Evolutionary conservation across 2,329 filamentous ascomycete genomes (phyloP).

Genomic region (Diaporthe humulicola): DNA sequence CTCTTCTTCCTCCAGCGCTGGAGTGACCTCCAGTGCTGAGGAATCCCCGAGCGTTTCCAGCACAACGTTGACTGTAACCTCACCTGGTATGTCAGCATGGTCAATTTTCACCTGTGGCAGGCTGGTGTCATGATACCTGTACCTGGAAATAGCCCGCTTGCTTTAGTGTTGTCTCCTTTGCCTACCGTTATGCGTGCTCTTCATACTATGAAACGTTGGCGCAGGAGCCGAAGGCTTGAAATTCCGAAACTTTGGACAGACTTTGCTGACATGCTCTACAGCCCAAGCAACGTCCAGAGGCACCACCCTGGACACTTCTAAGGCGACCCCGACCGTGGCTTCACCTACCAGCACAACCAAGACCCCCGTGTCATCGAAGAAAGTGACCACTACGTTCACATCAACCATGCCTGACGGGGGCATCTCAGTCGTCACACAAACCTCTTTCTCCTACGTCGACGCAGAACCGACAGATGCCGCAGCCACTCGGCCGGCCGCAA

Average conservation of each 20-base stretch:
- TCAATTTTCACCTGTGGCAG: not conserved
- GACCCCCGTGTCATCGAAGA: constrained; percentile 48
- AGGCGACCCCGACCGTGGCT: constrained; percentile 18
- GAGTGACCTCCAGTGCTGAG: constrained; percentile 6
- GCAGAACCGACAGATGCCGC: constrained; percentile 48
- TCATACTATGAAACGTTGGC: not conserved
- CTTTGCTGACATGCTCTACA: constrained; percentile 1
- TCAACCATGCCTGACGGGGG: constrained; percentile 60
- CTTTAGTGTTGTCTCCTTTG: not conserved
- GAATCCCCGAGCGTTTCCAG: constrained; percentile 11
- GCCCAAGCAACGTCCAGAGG: constrained; percentile 7
- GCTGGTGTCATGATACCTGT: not conserved
- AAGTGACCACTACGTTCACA: constrained; percentile 56
- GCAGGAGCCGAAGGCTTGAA: not conserved
- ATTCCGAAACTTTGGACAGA: not conserved
- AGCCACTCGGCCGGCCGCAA: constrained; percentile 51
- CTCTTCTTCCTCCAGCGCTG: constrained; percentile 35
- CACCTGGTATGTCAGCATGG: constrained; percentile 31
- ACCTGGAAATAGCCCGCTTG: not conserved
- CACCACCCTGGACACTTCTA: constrained; percentile 35
- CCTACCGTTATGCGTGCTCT: not conserved
- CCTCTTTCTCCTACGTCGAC: constrained; percentile 61
- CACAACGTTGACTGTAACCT: constrained; percentile 31
- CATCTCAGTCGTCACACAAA: constrained; percentile 61
- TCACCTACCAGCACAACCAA: constrained; percentile 41